phyloP scores from a whole-genome alignment of 495 filamentous ascomycete species.

The Xylaria palmicola region DNA sequence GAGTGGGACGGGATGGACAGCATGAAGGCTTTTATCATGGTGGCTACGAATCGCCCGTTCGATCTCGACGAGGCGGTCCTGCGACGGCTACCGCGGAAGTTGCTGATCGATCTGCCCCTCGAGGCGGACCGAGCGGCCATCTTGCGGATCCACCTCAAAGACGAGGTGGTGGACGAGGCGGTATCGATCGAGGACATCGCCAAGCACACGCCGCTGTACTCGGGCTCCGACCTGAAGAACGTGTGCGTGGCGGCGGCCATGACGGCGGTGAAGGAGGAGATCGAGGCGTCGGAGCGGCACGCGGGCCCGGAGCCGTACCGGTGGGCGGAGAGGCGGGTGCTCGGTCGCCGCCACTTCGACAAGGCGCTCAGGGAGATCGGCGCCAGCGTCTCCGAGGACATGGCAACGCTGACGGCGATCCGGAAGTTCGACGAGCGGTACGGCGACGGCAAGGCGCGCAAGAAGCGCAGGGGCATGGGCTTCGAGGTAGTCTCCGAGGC shows the following conservation, averaged over 20 bases:
- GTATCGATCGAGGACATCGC: conserved; percentile 73
- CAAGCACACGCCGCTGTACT: conserved; percentile 82
- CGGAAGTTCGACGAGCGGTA: conserved; percentile 96
- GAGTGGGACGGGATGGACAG: conserved; percentile 96
- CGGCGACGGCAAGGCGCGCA: conserved; percentile 81
- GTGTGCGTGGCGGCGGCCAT: conserved; percentile 86
- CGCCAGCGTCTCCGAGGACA: conserved; percentile 92
- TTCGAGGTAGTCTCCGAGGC: conserved; percentile 53
- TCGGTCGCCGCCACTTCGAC: conserved; percentile 71
- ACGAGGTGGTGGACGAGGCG: conserved; percentile 64
- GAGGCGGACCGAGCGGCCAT: conserved; percentile 76
- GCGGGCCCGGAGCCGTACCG: conserved; percentile 47
- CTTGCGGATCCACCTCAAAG: conserved; percentile 78
- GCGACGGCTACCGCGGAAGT: conserved; percentile 73
- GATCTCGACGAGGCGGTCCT: conserved; percentile 95
- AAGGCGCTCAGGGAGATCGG: conserved; percentile 86
- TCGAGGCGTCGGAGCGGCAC: conserved; percentile 53
- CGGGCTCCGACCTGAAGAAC: conserved; percentile 95
- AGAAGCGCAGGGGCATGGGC: conserved; percentile 56
- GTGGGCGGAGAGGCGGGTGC: conserved; percentile 65
- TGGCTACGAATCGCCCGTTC: conserved; percentile 94
- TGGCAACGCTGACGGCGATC: conserved; percentile 81
- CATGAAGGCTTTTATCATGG: conserved; percentile 92
- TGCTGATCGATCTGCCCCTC: conserved; percentile 85
- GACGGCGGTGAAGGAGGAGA: conserved; percentile 78